Evolutionary conservation across 495 filamentous ascomycete species (phyloP).

Genomic region (Xylona heveae): DNA sequence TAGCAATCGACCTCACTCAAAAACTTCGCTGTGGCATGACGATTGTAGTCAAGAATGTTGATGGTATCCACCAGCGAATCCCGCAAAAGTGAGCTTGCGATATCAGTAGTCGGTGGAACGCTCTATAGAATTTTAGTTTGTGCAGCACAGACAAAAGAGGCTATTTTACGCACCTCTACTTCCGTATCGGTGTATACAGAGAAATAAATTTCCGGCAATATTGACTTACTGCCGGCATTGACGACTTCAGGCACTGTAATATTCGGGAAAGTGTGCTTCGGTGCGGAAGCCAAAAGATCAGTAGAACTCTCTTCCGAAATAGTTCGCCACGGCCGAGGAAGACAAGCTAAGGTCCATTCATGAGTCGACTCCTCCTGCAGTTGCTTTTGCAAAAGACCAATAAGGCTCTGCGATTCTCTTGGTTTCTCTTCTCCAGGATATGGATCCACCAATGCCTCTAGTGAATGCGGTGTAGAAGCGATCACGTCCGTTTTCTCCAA

Average conservation of each 20-base stretch:
- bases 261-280: slow-evolving; percentile 54
- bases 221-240: slow-evolving; percentile 42
- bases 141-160: background rate
- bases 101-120: slow-evolving; percentile 52
- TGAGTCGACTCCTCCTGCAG: slow-evolving; percentile 47
- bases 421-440: slow-evolving; percentile 37
- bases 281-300: slow-evolving; percentile 27
- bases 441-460: slow-evolving; percentile 68
- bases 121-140: slow-evolving; percentile 22
- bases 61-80: slow-evolving; percentile 85
- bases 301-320: slow-evolving; percentile 21
- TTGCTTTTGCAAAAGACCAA: slow-evolving; percentile 67
- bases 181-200: slow-evolving; percentile 83
- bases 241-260: slow-evolving; percentile 58
- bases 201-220: slow-evolving; percentile 84
- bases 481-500: slow-evolving; percentile 87
- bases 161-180: slow-evolving; percentile 26
- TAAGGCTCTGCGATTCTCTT: slow-evolving; percentile 40
- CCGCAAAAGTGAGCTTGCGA: slow-evolving; percentile 61
- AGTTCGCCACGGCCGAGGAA: slow-evolving; percentile 68
- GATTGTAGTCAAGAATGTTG: slow-evolving; percentile 83
- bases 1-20: slow-evolving; percentile 91
- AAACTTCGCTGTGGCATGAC: slow-evolving; percentile 65
- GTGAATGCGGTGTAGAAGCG: slow-evolving; percentile 56
- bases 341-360: slow-evolving; percentile 55